Conservation (phyloP, 1,284 basidiomycete genomes). For the Anthracocystis panici-leucophaei region DNA sequence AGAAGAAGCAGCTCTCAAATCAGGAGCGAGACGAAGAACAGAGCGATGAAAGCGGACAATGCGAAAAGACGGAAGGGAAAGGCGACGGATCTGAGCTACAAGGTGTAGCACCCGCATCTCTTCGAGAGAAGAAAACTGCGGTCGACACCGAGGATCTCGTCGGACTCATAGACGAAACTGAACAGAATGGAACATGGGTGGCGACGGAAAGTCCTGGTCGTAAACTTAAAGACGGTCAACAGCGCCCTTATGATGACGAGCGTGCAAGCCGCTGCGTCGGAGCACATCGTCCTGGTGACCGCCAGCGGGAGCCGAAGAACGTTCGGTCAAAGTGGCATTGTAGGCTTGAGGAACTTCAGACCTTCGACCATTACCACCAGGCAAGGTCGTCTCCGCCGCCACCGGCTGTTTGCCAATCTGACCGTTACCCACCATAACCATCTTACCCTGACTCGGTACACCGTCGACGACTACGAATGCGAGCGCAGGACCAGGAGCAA, state of each 20-base stretch:
- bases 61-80: neutral
- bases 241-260: conserved; percentile 33
- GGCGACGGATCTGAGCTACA: conserved; percentile 24
- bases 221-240: conserved; percentile 27
- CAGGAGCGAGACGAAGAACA: neutral
- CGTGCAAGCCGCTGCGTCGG: conserved; percentile 32
- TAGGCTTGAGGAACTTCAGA: conserved; percentile 1
- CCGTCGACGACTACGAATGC: conserved; percentile 65
- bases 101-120: conserved; percentile 7
- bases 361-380: conserved; percentile 12
- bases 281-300: conserved; percentile 19
- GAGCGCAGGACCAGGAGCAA: conserved; percentile 66
- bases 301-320: neutral
- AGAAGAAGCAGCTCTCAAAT: neutral
- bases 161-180: neutral
- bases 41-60: neutral
- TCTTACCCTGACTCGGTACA: conserved; percentile 62
- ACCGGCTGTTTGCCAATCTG: conserved; percentile 53
- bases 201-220: neutral
- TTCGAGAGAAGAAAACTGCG: neutral
- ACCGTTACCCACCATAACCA: conserved; percentile 65
- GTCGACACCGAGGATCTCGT: conserved; percentile 27
- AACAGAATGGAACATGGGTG: neutral
- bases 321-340: conserved; percentile 12
- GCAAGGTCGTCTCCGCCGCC: conserved; percentile 22